phyloP scores from a whole-genome alignment of 441 rosid species.

The Gossypium laxum region DNA sequence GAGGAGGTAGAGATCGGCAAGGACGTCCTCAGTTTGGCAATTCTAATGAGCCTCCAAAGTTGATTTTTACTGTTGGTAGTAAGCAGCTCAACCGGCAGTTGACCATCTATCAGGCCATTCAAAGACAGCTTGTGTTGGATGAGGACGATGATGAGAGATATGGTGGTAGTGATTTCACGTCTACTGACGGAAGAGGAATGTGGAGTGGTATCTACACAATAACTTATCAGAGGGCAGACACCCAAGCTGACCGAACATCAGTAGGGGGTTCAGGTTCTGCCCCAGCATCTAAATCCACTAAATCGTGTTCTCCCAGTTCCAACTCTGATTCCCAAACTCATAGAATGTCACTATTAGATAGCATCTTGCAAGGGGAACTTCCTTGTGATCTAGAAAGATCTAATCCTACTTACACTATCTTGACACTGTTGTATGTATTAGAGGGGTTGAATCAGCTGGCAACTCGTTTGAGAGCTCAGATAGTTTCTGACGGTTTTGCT shows the following conservation, averaged over 20 bases:
- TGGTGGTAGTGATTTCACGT: slow-evolving; percentile 64
- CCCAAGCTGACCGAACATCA: slow-evolving; percentile 57
- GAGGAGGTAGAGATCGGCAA: slow-evolving; percentile 85
- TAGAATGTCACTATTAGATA: slow-evolving; percentile 68
- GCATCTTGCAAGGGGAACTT: slow-evolving; percentile 88
- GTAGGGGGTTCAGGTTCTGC: slow-evolving; percentile 51
- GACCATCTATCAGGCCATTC: slow-evolving; percentile 97
- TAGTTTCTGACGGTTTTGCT: slow-evolving; percentile 48
- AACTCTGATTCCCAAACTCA: slow-evolving; percentile 43
- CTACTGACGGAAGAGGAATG: slow-evolving; percentile 86
- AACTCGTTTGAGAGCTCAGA: slow-evolving; percentile 70
- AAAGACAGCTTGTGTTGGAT: slow-evolving; percentile 74
- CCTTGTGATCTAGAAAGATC: slow-evolving; percentile 95
- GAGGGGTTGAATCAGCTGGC: slow-evolving; percentile 95
- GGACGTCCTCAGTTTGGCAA: slow-evolving; percentile 67
- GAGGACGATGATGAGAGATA: slow-evolving; percentile 91
- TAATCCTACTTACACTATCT: slow-evolving; percentile 73
- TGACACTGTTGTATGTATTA: slow-evolving; percentile 76
- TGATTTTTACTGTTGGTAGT: slow-evolving; percentile 76
- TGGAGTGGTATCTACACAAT: slow-evolving; percentile 89
- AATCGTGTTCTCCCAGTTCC: slow-evolving; percentile 42
- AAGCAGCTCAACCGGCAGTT: slow-evolving; percentile 87
- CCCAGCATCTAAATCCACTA: slow-evolving; percentile 43
- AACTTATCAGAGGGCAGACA: slow-evolving; percentile 78
- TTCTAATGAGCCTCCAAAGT: slow-evolving; percentile 69